A percentile compares a stretch with the other conserved stretches of the same genome.
Evolutionary conservation across 2,329 filamentous ascomycete species (phyloP).

Genomic region (Cordyceps cicadae): DNA sequence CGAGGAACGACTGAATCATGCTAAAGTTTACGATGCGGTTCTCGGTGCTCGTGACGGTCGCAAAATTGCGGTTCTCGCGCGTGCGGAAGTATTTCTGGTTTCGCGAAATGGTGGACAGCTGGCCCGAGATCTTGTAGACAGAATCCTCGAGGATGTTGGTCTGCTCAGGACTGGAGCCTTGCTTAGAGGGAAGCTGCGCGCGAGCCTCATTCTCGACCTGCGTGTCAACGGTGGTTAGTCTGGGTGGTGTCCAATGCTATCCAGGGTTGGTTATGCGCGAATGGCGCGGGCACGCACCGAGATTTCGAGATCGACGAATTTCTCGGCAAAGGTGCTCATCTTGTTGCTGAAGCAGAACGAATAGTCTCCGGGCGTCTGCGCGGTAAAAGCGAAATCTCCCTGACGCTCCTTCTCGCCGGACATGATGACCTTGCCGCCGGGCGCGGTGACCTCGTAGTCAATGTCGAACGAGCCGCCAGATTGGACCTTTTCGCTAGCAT

Average conservation of each 20-base stretch:
- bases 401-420: slow-evolving; percentile 86
- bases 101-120: slow-evolving; percentile 86
- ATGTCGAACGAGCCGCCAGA: slow-evolving; percentile 96
- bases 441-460: slow-evolving; percentile 82
- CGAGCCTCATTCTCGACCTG: slow-evolving; percentile 87
- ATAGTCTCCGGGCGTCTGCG: slow-evolving; percentile 80
- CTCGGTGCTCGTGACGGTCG: slow-evolving; percentile 94
- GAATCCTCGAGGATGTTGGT: slow-evolving; percentile 85
- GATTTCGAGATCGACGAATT: slow-evolving; percentile 97
- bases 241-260: background rate
- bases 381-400: slow-evolving; percentile 96
- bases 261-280: background rate
- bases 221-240: slow-evolving; percentile 14
- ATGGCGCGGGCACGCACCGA: slow-evolving; percentile 49
- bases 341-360: slow-evolving; percentile 98
- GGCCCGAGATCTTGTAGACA: slow-evolving; percentile 87
- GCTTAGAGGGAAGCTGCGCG: slow-evolving; percentile 76
- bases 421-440: slow-evolving; percentile 71
- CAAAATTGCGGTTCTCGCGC: slow-evolving; percentile 97
- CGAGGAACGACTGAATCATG: slow-evolving; percentile 82
- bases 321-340: slow-evolving; percentile 96
- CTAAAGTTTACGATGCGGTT: slow-evolving; percentile 95
- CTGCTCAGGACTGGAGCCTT: slow-evolving; percentile 81
- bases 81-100: slow-evolving; percentile 99
- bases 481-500: slow-evolving; percentile 62